phyloP scores from a whole-genome alignment of 2,329 filamentous ascomycete genomes.

The Arachnomyces sp. region DNA sequence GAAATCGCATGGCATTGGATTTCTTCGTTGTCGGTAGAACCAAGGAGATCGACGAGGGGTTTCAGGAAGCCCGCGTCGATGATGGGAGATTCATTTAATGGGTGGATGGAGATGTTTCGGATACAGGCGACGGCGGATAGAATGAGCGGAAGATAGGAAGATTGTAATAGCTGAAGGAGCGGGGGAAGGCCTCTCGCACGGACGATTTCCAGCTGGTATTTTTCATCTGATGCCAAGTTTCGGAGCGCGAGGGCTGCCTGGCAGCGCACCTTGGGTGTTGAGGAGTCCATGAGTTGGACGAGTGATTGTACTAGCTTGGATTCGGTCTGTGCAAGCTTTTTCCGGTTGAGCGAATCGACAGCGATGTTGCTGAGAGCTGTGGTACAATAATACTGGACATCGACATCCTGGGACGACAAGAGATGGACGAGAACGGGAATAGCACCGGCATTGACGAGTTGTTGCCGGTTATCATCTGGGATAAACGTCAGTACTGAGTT shows the following conservation, averaged over 20 bases:
- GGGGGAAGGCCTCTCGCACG: slow-evolving; percentile 77
- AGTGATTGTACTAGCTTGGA: slow-evolving; percentile 86
- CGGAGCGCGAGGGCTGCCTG: slow-evolving; percentile 89
- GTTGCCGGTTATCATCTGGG: slow-evolving; percentile 90
- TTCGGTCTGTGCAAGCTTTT: slow-evolving; percentile 84
- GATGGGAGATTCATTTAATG: slow-evolving; percentile 93
- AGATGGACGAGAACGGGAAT: slow-evolving; percentile 95
- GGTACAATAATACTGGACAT: slow-evolving; percentile 99
- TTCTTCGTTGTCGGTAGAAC: slow-evolving; percentile 94
- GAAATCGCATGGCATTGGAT: slow-evolving; percentile 99
- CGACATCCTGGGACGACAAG: slow-evolving; percentile 84
- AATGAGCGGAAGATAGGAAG: slow-evolving; percentile 90
- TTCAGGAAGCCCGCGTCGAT: slow-evolving; percentile 96
- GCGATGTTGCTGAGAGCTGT: slow-evolving; percentile 98
- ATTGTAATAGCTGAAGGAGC: slow-evolving; percentile 82
- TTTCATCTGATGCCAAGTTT: slow-evolving; percentile 95
- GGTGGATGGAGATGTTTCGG: slow-evolving; percentile 97
- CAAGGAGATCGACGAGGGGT: slow-evolving; percentile 85
- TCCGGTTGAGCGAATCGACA: slow-evolving; percentile 83
- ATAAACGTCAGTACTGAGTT: slow-evolving; percentile 15
- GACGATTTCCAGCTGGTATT: slow-evolving; percentile 97
- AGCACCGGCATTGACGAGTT: slow-evolving; percentile 94
- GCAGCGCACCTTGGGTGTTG: slow-evolving; percentile 94
- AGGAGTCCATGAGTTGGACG: slow-evolving; percentile 94
- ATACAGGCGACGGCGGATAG: slow-evolving; percentile 96